Percentiles rank a stretch among this genome's conserved stretches.
These are phyloP conservation scores for Carpinus fangiana DNA, from an alignment of 306 rosid species.

Conservation along the genomic window DNA sequence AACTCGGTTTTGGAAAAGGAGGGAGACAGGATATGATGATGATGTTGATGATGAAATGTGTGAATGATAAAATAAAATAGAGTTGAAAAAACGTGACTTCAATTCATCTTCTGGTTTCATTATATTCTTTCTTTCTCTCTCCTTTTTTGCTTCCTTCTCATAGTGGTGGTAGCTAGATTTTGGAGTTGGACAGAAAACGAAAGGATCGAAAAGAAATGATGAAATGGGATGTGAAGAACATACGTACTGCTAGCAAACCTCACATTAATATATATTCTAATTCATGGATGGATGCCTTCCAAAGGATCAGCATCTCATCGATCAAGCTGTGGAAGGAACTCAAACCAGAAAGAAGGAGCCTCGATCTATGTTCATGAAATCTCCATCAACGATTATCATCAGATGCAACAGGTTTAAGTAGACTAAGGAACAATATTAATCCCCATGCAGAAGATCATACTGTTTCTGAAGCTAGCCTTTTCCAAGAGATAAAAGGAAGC, in stretches of 20 bases:
- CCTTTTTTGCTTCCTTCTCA: constrained; percentile 6
- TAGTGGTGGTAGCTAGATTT: constrained; percentile 2
- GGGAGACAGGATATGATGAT: background rate
- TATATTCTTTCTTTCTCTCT: background rate
- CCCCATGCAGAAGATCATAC: background rate
- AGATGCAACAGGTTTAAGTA: background rate
- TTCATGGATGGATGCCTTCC: background rate
- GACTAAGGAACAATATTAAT: background rate
- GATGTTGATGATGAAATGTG: background rate
- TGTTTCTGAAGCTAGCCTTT: background rate
- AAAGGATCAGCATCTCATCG: too few species aligned
- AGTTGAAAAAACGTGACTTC: constrained; percentile 10
- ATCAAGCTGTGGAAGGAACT: background rate
- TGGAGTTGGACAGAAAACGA: too few species aligned
- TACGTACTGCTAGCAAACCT: background rate
- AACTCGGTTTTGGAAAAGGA: constrained; percentile 26
- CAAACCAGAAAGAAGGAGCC: background rate
- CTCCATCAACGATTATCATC: background rate
- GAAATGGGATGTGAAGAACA: background rate
- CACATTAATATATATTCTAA: background rate
- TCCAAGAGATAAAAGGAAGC: background rate
- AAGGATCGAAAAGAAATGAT: background rate
- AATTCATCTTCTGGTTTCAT: constrained; percentile 7
- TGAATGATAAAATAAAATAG: constrained; percentile 9
- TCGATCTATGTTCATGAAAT: too few species aligned